A percentile compares a stretch with the other conserved stretches of the same genome.
Conservation (phyloP, 179 eudicot genomes). For the Carnegiea gigantea region DNA sequence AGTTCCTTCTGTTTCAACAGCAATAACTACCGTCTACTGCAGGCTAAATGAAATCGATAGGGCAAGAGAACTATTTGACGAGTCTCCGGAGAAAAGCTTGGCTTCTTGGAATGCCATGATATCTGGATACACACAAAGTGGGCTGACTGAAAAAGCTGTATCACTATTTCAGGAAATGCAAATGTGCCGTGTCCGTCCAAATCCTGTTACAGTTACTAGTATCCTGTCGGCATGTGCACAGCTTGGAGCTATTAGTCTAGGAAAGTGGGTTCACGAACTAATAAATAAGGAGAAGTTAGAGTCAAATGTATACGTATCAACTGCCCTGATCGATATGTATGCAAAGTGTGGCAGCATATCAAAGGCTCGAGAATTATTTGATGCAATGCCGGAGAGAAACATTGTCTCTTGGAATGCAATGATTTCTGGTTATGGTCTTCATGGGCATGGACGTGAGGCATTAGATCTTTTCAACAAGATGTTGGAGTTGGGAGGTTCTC, state of each 20-base stretch:
- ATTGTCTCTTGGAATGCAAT: conserved; percentile 91
- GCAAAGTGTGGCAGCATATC: conserved; percentile 85
- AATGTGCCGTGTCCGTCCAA: conserved; percentile 49
- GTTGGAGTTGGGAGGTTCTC: conserved; percentile 49
- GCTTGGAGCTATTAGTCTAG: conserved; percentile 67
- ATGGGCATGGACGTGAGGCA: conserved; percentile 77
- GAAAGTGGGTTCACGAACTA: conserved; percentile 83
- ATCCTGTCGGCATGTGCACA: conserved; percentile 82
- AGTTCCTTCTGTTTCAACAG: conserved; percentile 68
- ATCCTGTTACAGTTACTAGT: conserved; percentile 75
- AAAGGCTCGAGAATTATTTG: conserved; percentile 60
- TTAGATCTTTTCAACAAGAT: conserved; percentile 49
- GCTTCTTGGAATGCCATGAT: conserved; percentile 96
- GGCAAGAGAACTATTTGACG: conserved; percentile 73
- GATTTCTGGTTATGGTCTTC: conserved; percentile 94
- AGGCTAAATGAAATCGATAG: conserved; percentile 61
- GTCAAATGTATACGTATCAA: conserved; percentile 65
- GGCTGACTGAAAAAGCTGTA: conserved; percentile 67
- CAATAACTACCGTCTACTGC: conserved; percentile 72
- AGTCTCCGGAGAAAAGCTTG: conserved; percentile 55
- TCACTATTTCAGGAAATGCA: conserved; percentile 79
- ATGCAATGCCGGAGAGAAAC: conserved; percentile 59
- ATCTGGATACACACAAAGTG: conserved; percentile 83
- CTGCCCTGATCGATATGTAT: conserved; percentile 92
- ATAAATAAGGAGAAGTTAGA: conserved; percentile 52